These are phyloP conservation scores for Chlamydomonas sp. DNA, from an alignment of 139 green algal genomes.

Conservation along the genomic window DNA sequence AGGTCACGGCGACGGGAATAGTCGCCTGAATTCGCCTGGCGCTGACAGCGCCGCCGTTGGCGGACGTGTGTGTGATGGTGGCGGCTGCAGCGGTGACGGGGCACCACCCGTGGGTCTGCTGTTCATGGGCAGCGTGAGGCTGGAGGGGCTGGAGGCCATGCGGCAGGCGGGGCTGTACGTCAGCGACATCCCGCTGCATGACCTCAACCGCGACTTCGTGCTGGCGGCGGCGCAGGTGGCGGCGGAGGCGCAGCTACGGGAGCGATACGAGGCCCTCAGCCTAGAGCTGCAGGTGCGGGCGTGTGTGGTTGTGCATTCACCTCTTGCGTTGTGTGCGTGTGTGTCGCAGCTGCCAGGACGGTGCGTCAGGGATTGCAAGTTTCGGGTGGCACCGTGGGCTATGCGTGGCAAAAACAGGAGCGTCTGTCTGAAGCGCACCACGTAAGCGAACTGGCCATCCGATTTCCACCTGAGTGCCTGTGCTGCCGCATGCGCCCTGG, in stretches of 20 bases:
- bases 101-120: constrained; percentile 16
- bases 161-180: constrained; percentile 34
- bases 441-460: not conserved
- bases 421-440: not conserved
- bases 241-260: constrained; percentile 48
- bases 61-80: not conserved
- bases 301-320: not conserved
- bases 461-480: not conserved
- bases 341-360: not conserved
- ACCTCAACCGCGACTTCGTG: constrained; percentile 46
- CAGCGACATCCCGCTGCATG: constrained; percentile 46
- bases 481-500: not conserved
- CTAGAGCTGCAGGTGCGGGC: constrained; percentile 36
- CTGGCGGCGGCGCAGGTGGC: constrained; percentile 51
- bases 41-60: not conserved
- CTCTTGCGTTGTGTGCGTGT: too few species aligned
- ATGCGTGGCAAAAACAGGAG: not conserved
- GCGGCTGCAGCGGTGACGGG: not conserved
- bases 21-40: too few species aligned
- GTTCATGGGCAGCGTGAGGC: constrained; percentile 36
- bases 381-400: too few species aligned
- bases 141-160: constrained; percentile 40
- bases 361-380: not conserved
- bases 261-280: constrained; percentile 48
- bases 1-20: too few species aligned